A percentile compares a stretch with the other conserved stretches of the same genome.
Conservation (phyloP, 768 basidiomycete genomes). For the Pisolithus orientalis region DNA sequence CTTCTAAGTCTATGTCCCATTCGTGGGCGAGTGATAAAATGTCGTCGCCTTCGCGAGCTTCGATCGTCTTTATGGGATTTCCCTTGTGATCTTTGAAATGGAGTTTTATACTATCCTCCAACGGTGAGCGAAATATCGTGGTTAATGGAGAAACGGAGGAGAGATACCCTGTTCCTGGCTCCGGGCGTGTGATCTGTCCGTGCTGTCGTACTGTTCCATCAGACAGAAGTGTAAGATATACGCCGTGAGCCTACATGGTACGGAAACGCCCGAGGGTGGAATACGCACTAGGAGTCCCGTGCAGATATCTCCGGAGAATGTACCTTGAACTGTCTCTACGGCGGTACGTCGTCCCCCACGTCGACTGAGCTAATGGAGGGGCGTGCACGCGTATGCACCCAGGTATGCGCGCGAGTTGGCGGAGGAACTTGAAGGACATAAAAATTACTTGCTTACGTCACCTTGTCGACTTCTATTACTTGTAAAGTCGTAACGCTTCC, state of each 20-base stretch:
- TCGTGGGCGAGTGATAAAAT: conserved; percentile 88
- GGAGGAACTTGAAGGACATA: not conserved
- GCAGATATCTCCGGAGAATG: not conserved
- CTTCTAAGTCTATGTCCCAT: conserved; percentile 93
- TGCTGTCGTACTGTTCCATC: conserved; percentile 29
- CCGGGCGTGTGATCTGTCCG: conserved; percentile 52
- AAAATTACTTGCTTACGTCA: not conserved
- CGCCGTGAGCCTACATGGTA: not conserved
- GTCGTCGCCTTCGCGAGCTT: conserved; percentile 93
- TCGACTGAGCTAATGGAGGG: not conserved
- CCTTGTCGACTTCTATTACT: no score
- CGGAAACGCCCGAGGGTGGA: not conserved
- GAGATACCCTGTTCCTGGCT: conserved; percentile 62
- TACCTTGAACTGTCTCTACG: not conserved
- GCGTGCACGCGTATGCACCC: not conserved
- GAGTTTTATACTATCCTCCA: conserved; percentile 63
- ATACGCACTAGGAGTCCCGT: not conserved
- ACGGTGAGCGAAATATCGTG: not conserved
- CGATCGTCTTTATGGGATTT: conserved; percentile 74
- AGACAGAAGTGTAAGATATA: not conserved
- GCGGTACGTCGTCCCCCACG: not conserved
- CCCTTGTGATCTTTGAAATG: conserved; percentile 90
- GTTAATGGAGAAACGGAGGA: not conserved
- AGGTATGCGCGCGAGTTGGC: not conserved
- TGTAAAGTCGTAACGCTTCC: no score